Base-by-base conservation (phyloP, 768 basidiomycete species). In the Boletus patriciae region DNA sequence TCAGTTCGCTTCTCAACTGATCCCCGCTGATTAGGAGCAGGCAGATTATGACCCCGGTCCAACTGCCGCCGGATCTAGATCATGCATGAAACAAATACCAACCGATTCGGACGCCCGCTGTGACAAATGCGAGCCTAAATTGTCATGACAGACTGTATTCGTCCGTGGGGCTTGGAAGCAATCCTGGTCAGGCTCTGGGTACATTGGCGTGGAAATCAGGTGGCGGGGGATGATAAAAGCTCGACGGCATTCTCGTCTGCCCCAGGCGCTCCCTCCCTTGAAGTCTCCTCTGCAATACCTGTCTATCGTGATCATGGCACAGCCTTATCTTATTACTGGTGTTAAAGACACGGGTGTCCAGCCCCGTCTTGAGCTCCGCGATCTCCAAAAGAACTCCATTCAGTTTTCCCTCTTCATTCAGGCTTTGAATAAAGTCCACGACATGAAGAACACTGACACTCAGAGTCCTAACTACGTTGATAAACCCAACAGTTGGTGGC, bases 401-500 rank as follows among this genome's bases (percentile, higher is more conserved):
- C 52, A 62, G 15, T 65, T 59, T 18, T 65, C 64, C 4, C 57
- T 66, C 33, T 66, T 66, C 46, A 57, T 66, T 18, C 64, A 23
- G 9, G 64, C 52, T 16, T 19, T 66, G 36, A 52, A 19, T 7
- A 59, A 44, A 1, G 15, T 65, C 48, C 23, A 25, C 3, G n/a
- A 42, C 13, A 54, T 59, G 63, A 52, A 5, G 10, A 52, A 33
- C 34, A 16, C 33, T 4, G 19, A 54, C n/a, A n/a, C 1, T 2
- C 15, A 49, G 4, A 52, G 50, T 38, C 46, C 61, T 19, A 25
- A 54, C 23, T 63, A 45, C 31, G 16, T 55, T 3, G 46, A 64
- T 6, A 64, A 62, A 0, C 63, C 63, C 15, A 65, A 65, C 46
- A 58, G 63, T 19, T 64, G 56, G 56, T 65, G 60, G 63, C 63